Base-by-base conservation (phyloP, 306 rosid genomes). In the Castanea crenata region DNA sequence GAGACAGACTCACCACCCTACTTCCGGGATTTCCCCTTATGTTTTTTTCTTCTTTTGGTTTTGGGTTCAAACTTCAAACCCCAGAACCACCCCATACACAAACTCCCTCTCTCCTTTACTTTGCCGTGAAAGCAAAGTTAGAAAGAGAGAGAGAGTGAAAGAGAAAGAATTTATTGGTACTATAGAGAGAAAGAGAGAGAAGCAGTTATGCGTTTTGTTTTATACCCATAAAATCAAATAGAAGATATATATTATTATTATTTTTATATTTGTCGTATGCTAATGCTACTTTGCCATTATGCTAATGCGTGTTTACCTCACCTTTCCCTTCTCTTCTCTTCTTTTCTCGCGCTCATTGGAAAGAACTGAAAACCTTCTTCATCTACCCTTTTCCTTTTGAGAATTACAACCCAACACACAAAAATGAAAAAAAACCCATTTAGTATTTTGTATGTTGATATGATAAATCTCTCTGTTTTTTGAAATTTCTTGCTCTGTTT, bases 61-160 rank as follows among this genome's bases (percentile, higher is more conserved):
- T 41, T 8, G 46, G 46, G 46, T 7, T 7, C 46, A 41, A 41
- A 7, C 46, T 38, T 8, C 12, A 41, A 41, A 8, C 46, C 12
- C 46, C 46, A 8, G 7, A 38, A 41, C 46, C 46, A 41, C 46
- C 46, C 46, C 20, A 18, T 6, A 21, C 46, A 32, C 19, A 18
- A 4, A 71, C 5, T 13, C 46, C 35, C 13, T 2, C 4, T 3
- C 25, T 14, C 31, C 20, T 71, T 71, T 46, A 16, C 61, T 73
- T 51, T 52, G 76, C 62, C 76, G 76, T 73, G 76, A 73, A 54
- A 23, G 76, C 63, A 49, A 72, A 69, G 74, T 44, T 44, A 38
- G 21, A 46, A n/a, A 44, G 35, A 29, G 61, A 18, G 12, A 57
- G 62, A 20, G 14, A 1, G 16, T 31, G n/a, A 34, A 2, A 4